These are phyloP conservation scores for Delphinella strobiligena DNA, from an alignment of 2,329 filamentous ascomycete genomes.

Conservation along the genomic window DNA sequence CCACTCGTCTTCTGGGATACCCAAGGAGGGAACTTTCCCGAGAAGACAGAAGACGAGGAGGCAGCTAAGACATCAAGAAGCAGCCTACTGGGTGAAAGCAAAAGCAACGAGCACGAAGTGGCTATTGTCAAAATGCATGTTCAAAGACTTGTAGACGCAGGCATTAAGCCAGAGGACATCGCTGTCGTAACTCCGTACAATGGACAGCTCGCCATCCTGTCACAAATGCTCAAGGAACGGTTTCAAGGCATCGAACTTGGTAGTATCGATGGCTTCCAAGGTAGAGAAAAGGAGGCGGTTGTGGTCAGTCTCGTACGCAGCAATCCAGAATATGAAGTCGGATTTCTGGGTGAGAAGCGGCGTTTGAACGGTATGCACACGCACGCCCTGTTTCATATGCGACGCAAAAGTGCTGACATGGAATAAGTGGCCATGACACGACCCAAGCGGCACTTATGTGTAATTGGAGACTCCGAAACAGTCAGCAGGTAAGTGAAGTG, in stretches of 20 bases:
- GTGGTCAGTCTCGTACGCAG: constrained; percentile 89
- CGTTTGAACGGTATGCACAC: constrained; percentile 67
- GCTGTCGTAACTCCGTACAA: constrained; percentile 95
- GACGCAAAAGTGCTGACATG: constrained; percentile 5
- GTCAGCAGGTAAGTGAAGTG: constrained; percentile 62
- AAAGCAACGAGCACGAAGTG: constrained; percentile 87
- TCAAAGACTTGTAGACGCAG: constrained; percentile 59
- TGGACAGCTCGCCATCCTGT: constrained; percentile 72
- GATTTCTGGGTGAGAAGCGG: constrained; percentile 84
- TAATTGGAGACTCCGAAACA: constrained; percentile 91
- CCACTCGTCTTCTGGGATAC: constrained; percentile 92
- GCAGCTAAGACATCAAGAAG: constrained; percentile 60
- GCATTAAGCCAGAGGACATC: constrained; percentile 72
- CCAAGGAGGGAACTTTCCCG: constrained; percentile 82
- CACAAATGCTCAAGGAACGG: constrained; percentile 61
- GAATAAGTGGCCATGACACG: constrained; percentile 87
- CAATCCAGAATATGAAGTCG: constrained; percentile 76
- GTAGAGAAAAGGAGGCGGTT: constrained; percentile 82
- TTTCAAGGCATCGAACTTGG: constrained; percentile 87
- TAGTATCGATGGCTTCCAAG: constrained; percentile 94
- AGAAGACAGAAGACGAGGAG: constrained; percentile 64
- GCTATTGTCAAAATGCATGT: constrained; percentile 71
- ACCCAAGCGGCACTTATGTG: constrained; percentile 75
- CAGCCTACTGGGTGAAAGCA: constrained; percentile 58
- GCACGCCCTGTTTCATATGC: neutral